A percentile compares a stretch with the other conserved stretches of the same genome.
These are phyloP conservation scores for Botrytis paeoniae DNA, from an alignment of 2,329 filamentous ascomycete species.

Conservation along the genomic window DNA sequence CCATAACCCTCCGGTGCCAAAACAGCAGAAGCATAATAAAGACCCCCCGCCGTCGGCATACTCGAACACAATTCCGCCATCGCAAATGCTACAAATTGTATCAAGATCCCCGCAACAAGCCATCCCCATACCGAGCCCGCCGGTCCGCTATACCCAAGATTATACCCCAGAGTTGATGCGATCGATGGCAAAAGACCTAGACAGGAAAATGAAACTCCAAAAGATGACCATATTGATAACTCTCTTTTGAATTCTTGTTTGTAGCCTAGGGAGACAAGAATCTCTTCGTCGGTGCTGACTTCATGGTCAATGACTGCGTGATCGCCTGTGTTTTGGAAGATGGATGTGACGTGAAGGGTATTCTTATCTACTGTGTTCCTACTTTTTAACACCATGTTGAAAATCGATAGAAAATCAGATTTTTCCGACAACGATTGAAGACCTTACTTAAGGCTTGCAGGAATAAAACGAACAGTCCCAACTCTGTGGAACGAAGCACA, in stretches of 20 bases:
- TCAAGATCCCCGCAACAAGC: constrained; percentile 62
- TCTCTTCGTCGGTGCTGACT: constrained; percentile 25
- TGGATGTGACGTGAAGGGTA: constrained; percentile 17
- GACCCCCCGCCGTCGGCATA: constrained; percentile 61
- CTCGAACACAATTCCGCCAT: constrained; percentile 62
- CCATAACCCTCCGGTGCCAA: constrained; percentile 37
- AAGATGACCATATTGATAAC: constrained; percentile 37
- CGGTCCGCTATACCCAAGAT: constrained; percentile 38
- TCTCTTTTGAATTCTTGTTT: constrained; percentile 38
- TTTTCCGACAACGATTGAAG: background rate
- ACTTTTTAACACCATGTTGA: background rate
- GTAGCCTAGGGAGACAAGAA: constrained; percentile 30
- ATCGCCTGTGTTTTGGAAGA: constrained; percentile 19
- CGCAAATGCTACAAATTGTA: constrained; percentile 58
- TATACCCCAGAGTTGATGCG: constrained; percentile 40
- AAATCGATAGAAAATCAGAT: background rate
- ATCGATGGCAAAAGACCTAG: constrained; percentile 41
- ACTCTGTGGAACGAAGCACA: background rate
- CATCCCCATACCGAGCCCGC: constrained; percentile 57
- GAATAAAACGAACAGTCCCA: rapidly evolving
- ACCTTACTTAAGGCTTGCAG: background rate
- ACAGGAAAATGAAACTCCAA: constrained; percentile 40
- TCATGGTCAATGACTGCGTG: constrained; percentile 20
- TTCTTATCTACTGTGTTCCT: constrained; percentile 19
- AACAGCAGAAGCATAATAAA: constrained; percentile 57